A percentile compares a stretch with the other conserved stretches of the same genome.
phyloP scores from a whole-genome alignment of 2,329 filamentous ascomycete genomes.

The Xylariaceae sp. region DNA sequence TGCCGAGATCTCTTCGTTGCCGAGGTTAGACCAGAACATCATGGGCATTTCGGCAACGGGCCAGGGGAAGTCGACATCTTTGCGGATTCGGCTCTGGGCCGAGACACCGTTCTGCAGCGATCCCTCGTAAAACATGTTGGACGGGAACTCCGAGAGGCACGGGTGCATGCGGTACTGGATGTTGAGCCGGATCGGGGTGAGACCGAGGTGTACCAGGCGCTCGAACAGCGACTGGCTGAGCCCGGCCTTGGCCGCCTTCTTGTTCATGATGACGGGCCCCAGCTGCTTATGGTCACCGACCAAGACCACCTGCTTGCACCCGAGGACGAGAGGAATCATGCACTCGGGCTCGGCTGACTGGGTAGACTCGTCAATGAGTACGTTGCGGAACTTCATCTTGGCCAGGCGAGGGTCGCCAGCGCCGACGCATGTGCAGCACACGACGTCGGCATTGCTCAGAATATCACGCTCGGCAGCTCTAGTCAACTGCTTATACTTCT shows the following conservation, averaged over 20 bases:
- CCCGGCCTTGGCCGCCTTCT: constrained; percentile 96
- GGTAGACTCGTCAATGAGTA: constrained; percentile 96
- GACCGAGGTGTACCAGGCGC: constrained; percentile 85
- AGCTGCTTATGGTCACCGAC: constrained; percentile 98
- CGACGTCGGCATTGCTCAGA: constrained; percentile 89
- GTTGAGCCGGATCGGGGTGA: constrained; percentile 85
- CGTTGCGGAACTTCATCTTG: constrained; percentile 97
- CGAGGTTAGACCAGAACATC: constrained; percentile 99
- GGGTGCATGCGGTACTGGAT: constrained; percentile 99
- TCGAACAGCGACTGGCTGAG: constrained; percentile 98
- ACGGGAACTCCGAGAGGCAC: constrained; percentile 92
- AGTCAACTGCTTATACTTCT: constrained; percentile 95
- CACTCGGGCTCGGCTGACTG: constrained; percentile 98
- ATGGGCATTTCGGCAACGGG: constrained; percentile 89
- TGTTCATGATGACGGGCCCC: constrained; percentile 99
- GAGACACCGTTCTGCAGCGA: constrained; percentile 95
- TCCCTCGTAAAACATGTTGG: constrained; percentile 99
- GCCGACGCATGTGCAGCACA: constrained; percentile 97
- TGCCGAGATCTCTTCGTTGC: constrained; percentile 95
- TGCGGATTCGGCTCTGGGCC: constrained; percentile 77
- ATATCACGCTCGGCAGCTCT: constrained; percentile 93
- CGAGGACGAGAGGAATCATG: constrained; percentile 95
- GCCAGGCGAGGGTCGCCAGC: constrained; percentile 90
- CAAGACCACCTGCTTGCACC: constrained; percentile 98
- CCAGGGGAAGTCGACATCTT: constrained; percentile 97